phyloP scores from a whole-genome alignment of 805 yeast species.

The Metschnikowia similis region DNA sequence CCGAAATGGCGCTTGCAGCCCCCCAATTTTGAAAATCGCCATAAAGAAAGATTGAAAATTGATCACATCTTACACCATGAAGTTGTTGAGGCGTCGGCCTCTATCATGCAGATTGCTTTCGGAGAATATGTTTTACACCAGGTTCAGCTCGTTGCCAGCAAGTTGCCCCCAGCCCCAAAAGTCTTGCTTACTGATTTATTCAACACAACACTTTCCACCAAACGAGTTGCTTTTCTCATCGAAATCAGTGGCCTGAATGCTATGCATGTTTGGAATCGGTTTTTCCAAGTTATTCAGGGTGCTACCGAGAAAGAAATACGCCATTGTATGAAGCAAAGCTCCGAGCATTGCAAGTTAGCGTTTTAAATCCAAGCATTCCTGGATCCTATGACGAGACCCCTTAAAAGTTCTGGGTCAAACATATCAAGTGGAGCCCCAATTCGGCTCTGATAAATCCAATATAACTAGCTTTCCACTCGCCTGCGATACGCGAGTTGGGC shows the following conservation, averaged over 20 bases:
- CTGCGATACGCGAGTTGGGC: conserved; percentile 66
- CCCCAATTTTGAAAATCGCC: neutral
- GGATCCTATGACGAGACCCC: neutral
- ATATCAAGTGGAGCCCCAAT: conserved; percentile 56
- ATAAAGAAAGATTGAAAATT: too few species aligned
- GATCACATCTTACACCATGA: neutral
- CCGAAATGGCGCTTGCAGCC: neutral
- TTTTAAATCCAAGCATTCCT: neutral
- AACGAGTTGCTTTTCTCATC: neutral
- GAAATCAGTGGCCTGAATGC: neutral
- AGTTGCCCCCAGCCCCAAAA: neutral
- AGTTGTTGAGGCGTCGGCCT: neutral
- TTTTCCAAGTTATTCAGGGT: neutral
- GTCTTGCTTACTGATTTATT: neutral
- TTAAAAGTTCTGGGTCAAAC: neutral
- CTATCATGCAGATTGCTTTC: neutral
- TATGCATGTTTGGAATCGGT: neutral
- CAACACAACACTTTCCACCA: neutral
- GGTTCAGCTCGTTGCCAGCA: neutral
- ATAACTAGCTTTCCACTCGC: conserved; percentile 70
- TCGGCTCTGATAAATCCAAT: conserved; percentile 25
- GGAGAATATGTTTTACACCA: neutral
- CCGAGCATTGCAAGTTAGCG: too few species aligned
- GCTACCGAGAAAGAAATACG: neutral
- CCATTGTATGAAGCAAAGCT: too few species aligned